phyloP scores from a whole-genome alignment of 2,329 filamentous ascomycete species.

The Metarhizium rileyi region DNA sequence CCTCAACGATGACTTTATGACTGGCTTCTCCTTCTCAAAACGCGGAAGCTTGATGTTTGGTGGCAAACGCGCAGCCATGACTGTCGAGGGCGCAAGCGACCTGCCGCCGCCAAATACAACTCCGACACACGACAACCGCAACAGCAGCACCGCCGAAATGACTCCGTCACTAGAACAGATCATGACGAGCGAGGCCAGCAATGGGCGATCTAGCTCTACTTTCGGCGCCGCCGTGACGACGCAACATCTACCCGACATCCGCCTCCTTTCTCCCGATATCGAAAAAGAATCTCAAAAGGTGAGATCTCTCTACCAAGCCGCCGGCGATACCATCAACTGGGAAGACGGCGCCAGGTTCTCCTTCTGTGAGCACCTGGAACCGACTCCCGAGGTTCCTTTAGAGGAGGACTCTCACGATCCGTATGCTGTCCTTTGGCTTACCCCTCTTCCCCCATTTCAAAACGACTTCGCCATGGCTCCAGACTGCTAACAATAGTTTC shows the following conservation, averaged over 20 bases:
- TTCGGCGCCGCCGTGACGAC: constrained; percentile 4
- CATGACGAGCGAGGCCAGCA: constrained; percentile 1
- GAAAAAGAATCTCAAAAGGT: constrained; percentile 58
- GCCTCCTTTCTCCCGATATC: constrained; percentile 42
- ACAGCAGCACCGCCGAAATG: neutral
- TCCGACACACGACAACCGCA: neutral
- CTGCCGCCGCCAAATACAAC: constrained; percentile 8
- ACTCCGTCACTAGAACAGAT: constrained; percentile 8
- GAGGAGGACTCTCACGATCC: constrained; percentile 44
- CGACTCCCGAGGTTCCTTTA: constrained; percentile 40
- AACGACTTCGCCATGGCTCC: neutral
- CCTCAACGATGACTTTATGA: constrained; percentile 48
- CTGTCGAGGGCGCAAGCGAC: constrained; percentile 12
- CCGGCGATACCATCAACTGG: constrained; percentile 42
- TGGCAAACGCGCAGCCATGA: constrained; percentile 26
- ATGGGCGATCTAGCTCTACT: constrained; percentile 1
- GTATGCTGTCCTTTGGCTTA: constrained; percentile 44
- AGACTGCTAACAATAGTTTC: neutral
- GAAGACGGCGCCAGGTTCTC: constrained; percentile 40
- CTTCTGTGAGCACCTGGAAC: constrained; percentile 38
- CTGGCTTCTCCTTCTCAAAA: constrained; percentile 49
- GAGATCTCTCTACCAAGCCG: constrained; percentile 54
- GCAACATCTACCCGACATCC: constrained; percentile 34
- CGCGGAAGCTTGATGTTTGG: constrained; percentile 55
- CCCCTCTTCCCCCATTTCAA: neutral